These are phyloP conservation scores for Paramecium octaurelia DNA, from an alignment of 73 alveolate genomes.

Conservation along the genomic window DNA sequence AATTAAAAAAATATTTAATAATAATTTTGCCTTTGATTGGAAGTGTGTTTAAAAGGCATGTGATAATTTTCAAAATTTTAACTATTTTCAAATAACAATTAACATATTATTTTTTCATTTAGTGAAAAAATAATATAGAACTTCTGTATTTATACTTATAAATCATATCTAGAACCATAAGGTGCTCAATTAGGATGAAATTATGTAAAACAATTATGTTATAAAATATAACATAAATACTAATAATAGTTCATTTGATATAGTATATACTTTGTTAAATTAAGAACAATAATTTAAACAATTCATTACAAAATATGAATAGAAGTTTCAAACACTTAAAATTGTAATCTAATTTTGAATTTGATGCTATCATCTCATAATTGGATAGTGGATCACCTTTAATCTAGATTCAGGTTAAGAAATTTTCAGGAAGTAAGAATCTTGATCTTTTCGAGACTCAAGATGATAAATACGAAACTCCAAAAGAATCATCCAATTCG, in stretches of 20 bases:
- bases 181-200: no score
- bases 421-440: not conserved
- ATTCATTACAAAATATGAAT: not conserved
- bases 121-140: no score
- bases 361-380: not conserved
- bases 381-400: not conserved
- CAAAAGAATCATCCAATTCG: not conserved
- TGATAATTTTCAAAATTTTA: no score
- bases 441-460: not conserved
- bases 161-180: no score
- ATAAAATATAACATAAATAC: no score
- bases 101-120: no score
- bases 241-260: not conserved
- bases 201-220: no score
- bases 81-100: no score
- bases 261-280: not conserved
- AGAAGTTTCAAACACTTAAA: not conserved
- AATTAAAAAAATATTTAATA: no score
- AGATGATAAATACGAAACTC: not conserved
- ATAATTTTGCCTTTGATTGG: no score
- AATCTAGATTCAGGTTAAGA: not conserved
- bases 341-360: not conserved
- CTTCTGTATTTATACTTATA: no score
- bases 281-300: not conserved
- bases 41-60: no score